These are phyloP conservation scores for Cladosporium colombiae DNA, from an alignment of 2,329 filamentous ascomycete genomes.

Conservation along the genomic window DNA sequence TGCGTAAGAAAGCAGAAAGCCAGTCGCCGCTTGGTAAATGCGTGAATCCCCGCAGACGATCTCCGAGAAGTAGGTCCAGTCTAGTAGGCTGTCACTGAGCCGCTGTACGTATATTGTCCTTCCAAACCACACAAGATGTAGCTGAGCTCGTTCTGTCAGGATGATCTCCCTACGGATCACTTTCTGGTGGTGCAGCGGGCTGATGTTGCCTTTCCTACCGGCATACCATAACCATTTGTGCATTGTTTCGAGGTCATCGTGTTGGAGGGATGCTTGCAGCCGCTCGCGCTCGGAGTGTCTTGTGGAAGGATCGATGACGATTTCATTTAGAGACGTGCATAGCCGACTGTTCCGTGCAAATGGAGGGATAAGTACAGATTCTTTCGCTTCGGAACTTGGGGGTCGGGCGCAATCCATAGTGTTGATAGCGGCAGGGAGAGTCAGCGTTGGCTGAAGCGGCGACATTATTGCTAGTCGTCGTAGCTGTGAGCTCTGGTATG, in stretches of 20 bases:
- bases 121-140: not conserved
- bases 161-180: slow-evolving; percentile 3
- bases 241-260: not conserved
- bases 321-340: too few species aligned
- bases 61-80: not conserved
- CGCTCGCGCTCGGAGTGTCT: not conserved
- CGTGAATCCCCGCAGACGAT: not conserved
- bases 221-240: slow-evolving; percentile 8
- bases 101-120: not conserved
- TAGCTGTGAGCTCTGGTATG: too few species aligned
- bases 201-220: slow-evolving; percentile 6
- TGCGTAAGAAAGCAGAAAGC: slow-evolving; percentile 1
- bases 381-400: too few species aligned
- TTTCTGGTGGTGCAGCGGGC: slow-evolving; percentile 4
- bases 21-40: not conserved
- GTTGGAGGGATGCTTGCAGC: too few species aligned
- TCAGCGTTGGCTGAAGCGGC: too few species aligned
- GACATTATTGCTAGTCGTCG: too few species aligned
- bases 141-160: not conserved
- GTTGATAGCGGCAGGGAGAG: too few species aligned
- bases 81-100: not conserved
- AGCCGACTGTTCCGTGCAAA: too few species aligned
- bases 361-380: too few species aligned
- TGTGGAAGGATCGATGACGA: not conserved
- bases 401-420: too few species aligned